Conservation (phyloP, 108 stramenopile species). For the Cyclotella atomus region DNA sequence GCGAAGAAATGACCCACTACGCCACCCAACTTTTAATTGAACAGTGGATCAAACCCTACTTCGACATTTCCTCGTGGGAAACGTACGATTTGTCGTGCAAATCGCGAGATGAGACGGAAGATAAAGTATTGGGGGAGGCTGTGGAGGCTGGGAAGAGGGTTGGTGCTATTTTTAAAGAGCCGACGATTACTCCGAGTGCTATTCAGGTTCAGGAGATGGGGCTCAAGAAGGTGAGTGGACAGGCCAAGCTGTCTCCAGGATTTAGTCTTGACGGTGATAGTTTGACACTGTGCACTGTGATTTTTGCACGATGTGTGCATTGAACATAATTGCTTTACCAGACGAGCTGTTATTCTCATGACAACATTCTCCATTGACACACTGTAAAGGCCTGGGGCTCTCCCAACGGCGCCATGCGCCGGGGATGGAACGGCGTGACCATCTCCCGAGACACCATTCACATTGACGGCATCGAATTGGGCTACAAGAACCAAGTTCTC, state of each 20-base stretch:
- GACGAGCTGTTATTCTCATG: too few species aligned
- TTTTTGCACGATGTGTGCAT: too few species aligned
- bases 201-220: conserved; percentile 92
- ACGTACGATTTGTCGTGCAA: conserved; percentile 91
- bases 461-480: conserved; percentile 96
- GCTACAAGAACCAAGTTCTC: conserved; percentile 94
- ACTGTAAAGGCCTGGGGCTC: conserved; percentile 88
- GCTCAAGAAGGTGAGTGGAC: conserved; percentile 87
- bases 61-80: conserved; percentile 89
- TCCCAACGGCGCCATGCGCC: conserved; percentile 96
- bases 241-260: too few species aligned
- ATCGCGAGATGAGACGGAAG: conserved; percentile 89
- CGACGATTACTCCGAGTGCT: conserved; percentile 94
- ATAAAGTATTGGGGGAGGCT: conserved; percentile 90
- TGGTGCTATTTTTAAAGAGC: conserved; percentile 97
- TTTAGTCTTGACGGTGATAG: too few species aligned
- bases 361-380: too few species aligned
- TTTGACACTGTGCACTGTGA: too few species aligned
- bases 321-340: too few species aligned
- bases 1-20: conserved; percentile 98
- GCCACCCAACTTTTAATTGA: conserved; percentile 88
- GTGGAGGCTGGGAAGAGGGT: conserved; percentile 90
- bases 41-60: conserved; percentile 94
- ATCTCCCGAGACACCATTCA: conserved; percentile 98
- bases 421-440: conserved; percentile 98